These are phyloP conservation scores for Chaetomium strumarium DNA, from an alignment of 2,329 filamentous ascomycete species.

Conservation along the genomic window DNA sequence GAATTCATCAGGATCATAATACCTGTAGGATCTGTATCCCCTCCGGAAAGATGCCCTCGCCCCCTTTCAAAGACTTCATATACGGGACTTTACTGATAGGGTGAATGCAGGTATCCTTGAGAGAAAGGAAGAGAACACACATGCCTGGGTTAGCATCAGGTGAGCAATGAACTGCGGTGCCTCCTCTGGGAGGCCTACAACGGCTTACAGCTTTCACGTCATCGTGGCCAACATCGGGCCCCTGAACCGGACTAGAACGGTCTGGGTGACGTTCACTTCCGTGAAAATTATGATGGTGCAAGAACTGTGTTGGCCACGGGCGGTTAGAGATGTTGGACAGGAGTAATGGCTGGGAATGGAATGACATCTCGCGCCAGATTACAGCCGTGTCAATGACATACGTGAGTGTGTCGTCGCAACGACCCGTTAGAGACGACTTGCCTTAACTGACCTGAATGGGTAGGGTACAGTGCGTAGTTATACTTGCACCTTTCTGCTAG, in stretches of 20 bases:
- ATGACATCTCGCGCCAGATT: no score
- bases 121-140: constrained; percentile 34
- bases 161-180: neutral
- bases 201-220: neutral
- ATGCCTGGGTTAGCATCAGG: constrained; percentile 22
- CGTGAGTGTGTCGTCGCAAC: no score
- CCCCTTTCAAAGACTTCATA: constrained; percentile 50
- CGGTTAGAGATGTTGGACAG: no score
- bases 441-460: no score
- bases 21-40: constrained; percentile 39
- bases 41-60: constrained; percentile 56
- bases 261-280: neutral
- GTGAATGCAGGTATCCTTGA: constrained; percentile 55
- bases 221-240: neutral
- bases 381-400: no score
- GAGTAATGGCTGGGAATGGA: no score
- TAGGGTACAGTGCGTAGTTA: no score
- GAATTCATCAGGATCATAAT: no score
- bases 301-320: neutral
- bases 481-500: no score
- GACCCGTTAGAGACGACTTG: no score
- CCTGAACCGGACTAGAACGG: neutral
- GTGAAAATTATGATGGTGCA: neutral
- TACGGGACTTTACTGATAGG: constrained; percentile 53
- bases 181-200: neutral